Conservation (phyloP, 768 basidiomycete species). For the Ephemerocybe angulata region DNA sequence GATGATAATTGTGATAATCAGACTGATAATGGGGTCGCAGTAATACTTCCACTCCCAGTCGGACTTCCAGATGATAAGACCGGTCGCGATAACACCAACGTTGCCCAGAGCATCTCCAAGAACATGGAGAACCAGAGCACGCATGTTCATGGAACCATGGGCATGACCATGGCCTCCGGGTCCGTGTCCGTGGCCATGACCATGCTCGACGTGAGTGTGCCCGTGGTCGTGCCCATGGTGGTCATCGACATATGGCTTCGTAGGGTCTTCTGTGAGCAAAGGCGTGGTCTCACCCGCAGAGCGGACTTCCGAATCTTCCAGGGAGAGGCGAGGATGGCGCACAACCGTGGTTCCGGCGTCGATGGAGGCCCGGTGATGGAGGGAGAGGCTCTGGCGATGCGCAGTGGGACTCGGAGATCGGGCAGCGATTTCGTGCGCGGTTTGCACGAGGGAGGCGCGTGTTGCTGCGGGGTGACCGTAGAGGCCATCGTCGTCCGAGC, state of each 20-base stretch:
- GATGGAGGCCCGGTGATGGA: conserved; percentile 11
- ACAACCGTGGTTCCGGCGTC: conserved; percentile 12
- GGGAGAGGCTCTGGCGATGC: conserved; percentile 22
- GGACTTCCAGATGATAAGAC: conserved; percentile 90
- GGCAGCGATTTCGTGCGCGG: conserved; percentile 77
- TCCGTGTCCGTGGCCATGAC: conserved; percentile 32
- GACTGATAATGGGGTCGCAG: conserved; percentile 89
- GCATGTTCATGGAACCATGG: conserved; percentile 92
- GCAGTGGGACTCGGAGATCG: conserved; percentile 44
- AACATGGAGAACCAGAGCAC: conserved; percentile 90
- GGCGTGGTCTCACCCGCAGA: conserved; percentile 54
- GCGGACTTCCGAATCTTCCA: too few relatives aligned
- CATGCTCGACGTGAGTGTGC: conserved; percentile 21
- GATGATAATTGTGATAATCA: conserved; percentile 94
- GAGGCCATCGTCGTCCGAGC: conserved; percentile 39
- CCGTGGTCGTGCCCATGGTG: conserved; percentile 15
- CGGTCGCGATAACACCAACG: conserved; percentile 94
- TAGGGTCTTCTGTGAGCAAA: conserved; percentile 21
- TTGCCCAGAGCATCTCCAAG: conserved; percentile 97
- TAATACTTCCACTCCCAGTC: conserved; percentile 84
- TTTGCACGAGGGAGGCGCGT: conserved; percentile 70
- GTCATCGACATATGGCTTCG: neutral
- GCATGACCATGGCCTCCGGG: too few relatives aligned
- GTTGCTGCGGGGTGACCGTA: conserved; percentile 75
- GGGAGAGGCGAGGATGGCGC: too few relatives aligned